These are phyloP conservation scores for Mallotus nudiflorus DNA, from an alignment of 345 rosid genomes.

Conservation along the genomic window DNA sequence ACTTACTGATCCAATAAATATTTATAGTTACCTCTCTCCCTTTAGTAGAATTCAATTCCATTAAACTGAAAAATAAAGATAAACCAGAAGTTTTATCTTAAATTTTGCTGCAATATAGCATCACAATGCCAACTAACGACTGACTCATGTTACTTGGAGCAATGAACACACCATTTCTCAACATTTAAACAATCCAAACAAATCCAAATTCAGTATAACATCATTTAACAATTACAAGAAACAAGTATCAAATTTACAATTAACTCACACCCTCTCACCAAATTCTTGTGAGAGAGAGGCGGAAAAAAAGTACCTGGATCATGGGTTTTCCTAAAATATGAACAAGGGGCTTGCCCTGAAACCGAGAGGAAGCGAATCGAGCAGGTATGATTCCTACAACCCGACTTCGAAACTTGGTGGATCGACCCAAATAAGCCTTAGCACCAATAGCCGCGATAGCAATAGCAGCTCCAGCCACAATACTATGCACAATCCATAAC, in stretches of 20 bases:
- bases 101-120: background rate
- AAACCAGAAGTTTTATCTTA: background rate
- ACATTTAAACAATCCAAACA: background rate
- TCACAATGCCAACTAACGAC: background rate
- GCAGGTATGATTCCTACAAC: slow-evolving; percentile 97
- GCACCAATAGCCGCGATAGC: slow-evolving; percentile 73
- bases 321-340: slow-evolving; percentile 91
- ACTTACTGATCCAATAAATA: background rate
- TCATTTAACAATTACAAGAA: background rate
- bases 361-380: slow-evolving; percentile 87
- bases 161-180: background rate
- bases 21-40: too few relatives aligned
- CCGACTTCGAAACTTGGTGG: slow-evolving; percentile 63
- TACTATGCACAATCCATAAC: slow-evolving; percentile 65
- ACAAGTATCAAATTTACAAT: background rate
- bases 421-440: slow-evolving; percentile 53
- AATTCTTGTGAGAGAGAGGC: background rate
- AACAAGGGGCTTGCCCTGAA: slow-evolving; percentile 88
- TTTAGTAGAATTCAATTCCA: too few relatives aligned
- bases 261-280: too few relatives aligned
- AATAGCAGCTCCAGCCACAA: slow-evolving; percentile 69
- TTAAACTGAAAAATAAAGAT: background rate
- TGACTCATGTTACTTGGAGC: background rate
- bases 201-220: background rate
- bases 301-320: slow-evolving; percentile 70